A percentile compares a stretch with the other conserved stretches of the same genome.
Evolutionary conservation across 441 rosid genomes (phyloP).

Genomic region (Aleurites moluccanus): DNA sequence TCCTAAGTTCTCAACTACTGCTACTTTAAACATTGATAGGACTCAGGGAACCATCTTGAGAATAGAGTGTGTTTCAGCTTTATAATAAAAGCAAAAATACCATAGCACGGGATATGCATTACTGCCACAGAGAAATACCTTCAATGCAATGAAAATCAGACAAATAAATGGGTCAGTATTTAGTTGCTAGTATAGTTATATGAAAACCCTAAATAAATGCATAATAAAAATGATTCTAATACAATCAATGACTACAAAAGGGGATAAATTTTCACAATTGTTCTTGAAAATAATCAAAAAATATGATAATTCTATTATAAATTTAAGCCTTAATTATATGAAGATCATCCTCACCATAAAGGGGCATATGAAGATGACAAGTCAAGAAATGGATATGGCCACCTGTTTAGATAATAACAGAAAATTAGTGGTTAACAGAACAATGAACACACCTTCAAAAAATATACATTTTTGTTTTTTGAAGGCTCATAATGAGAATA

Average conservation of each 20-base stretch:
- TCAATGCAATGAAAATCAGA: conserved; percentile 9
- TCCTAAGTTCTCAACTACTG: background rate
- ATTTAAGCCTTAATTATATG: background rate
- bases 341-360: conserved; percentile 56
- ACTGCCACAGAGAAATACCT: conserved; percentile 87
- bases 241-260: background rate
- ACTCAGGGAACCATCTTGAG: conserved; percentile 69
- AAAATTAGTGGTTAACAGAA: background rate
- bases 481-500: background rate
- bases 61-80: conserved; percentile 70
- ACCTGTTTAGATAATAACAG: conserved; percentile 49
- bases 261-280: background rate
- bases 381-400: conserved; percentile 98
- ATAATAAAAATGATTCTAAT: background rate
- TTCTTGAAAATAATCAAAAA: background rate
- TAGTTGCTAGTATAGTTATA: background rate
- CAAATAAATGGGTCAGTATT: background rate
- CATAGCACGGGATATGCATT: conserved; percentile 92
- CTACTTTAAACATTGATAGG: conserved; percentile 61
- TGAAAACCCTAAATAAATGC: background rate
- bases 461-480: too few species aligned
- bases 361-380: conserved; percentile 85
- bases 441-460: background rate
- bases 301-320: too few species aligned
- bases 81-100: conserved; percentile 56